A percentile compares a stretch with the other conserved stretches of the same genome.
Conservation (phyloP, 306 rosid genomes). For the Vigna unguiculata region DNA sequence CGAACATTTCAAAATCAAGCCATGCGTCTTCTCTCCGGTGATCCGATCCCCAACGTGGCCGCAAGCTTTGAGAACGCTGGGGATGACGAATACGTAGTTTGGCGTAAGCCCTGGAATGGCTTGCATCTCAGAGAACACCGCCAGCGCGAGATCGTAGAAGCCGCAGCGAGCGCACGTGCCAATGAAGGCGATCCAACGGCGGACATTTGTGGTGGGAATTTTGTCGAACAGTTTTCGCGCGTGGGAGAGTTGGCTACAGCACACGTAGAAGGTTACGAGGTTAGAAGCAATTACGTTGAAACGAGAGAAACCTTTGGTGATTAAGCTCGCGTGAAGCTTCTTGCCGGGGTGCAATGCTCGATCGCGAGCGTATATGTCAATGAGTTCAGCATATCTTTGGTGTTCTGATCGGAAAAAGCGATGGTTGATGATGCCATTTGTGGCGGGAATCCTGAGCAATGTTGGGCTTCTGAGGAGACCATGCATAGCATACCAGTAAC, state of each 20-base stretch:
- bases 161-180: constrained; percentile 75
- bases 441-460: not conserved
- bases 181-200: constrained; percentile 71
- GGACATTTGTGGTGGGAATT: constrained; percentile 71
- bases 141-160: constrained; percentile 59
- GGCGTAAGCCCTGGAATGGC: constrained; percentile 45
- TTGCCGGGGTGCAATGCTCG: constrained; percentile 59
- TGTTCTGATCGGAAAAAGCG: constrained; percentile 51
- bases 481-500: constrained; percentile 17
- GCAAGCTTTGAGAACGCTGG: constrained; percentile 88
- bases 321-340: constrained; percentile 79
- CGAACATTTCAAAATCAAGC: constrained; percentile 59
- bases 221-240: constrained; percentile 77
- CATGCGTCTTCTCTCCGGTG: constrained; percentile 67
- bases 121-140: constrained; percentile 64
- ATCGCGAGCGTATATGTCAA: constrained; percentile 54
- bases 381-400: constrained; percentile 51
- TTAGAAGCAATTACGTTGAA: constrained; percentile 65
- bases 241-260: constrained; percentile 58
- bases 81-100: constrained; percentile 59
- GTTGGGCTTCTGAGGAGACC: constrained; percentile 30
- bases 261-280: constrained; percentile 58
- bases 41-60: constrained; percentile 59
- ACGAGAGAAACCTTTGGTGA: constrained; percentile 59
- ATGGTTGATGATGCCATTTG: constrained; percentile 36